These are phyloP conservation scores for Pyricularia pennisetigena DNA, from an alignment of 2,329 filamentous ascomycete genomes.

Conservation along the genomic window DNA sequence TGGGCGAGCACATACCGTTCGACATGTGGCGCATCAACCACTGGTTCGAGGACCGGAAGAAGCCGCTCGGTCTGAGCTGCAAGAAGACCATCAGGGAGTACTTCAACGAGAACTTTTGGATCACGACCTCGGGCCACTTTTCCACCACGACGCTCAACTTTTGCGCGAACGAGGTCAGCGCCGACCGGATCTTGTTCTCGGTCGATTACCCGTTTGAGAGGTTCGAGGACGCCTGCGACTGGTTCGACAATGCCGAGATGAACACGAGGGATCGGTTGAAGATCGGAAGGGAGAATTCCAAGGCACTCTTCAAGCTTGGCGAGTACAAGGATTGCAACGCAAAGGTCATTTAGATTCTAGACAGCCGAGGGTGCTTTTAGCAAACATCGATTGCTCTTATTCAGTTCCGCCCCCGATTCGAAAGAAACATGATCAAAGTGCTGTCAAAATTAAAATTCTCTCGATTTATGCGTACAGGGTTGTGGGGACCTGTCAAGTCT, in stretches of 20 bases:
- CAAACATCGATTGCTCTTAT: too few species aligned
- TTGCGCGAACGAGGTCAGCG: conserved; percentile 14
- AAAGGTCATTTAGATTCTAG: background rate
- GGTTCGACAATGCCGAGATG: conserved; percentile 13
- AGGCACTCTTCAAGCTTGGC: background rate
- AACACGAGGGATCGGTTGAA: background rate
- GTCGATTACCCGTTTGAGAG: conserved; percentile 17
- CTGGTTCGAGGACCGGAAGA: conserved; percentile 14
- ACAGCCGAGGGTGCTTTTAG: too few species aligned
- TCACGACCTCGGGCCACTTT: conserved; percentile 16
- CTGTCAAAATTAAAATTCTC: too few species aligned
- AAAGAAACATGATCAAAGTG: too few species aligned
- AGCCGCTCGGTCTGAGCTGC: conserved; percentile 12
- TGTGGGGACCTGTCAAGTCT: too few species aligned
- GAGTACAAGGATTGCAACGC: background rate
- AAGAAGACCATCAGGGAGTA: conserved; percentile 16
- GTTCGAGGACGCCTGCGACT: conserved; percentile 14
- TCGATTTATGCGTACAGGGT: too few species aligned
- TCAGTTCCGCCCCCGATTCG: too few species aligned
- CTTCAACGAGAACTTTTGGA: conserved; percentile 14
- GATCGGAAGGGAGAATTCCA: background rate
- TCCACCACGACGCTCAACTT: conserved; percentile 14
- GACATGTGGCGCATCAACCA: conserved; percentile 16
- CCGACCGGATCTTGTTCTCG: conserved; percentile 13
- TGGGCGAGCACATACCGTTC: conserved; percentile 23